Base-by-base conservation (phyloP, 2,329 filamentous ascomycete genomes). In the Stemphylium vesicarium region DNA sequence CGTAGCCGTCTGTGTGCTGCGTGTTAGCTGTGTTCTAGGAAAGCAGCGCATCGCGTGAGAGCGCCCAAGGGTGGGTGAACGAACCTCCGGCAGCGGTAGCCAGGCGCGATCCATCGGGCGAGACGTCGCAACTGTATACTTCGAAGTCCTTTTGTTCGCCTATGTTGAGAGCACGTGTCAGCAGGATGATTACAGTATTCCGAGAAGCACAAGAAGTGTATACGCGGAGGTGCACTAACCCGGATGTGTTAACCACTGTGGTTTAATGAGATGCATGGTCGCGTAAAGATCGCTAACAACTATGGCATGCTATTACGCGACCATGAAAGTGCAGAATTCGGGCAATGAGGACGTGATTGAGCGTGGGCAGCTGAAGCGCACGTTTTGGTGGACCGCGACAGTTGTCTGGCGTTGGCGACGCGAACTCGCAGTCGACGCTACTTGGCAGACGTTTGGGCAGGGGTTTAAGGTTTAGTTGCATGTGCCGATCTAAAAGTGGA, bases 131-230 rank as follows among this genome's bases (percentile, higher is more conserved):
- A 79, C 92, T 96, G 81, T 98, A 99, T 64, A 98, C 94, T 79
- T 99, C 95, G 73, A 96, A 96, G 75, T 98, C 93, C 75, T 97
- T 98, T 76, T 96, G 91, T 81, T 99, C 95, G 75, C 94, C 90
- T 91, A 69, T 53, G 60, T 45, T 51, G 47, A 50, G 52, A 45
- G 49, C n/a, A 49, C 35, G 24, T 45, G 62, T 72, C 44, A 68
- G 65, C 38, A 49, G 35, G 15, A 32, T 37, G 16, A 18, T 40
- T n/a, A 32, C 24, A 13, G 7, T 10, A 40, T 33, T 22, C 8
- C 11, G 18, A 20, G 24, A 29, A 11, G 20, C 20, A 36, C n/a
- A 45, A 42, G 54, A 29, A 48, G 48, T 57, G 49, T 13, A 39
- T 63, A 56, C 39, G 53, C 52, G 18, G 49, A 53, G 58, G 58